A percentile compares a stretch with the other conserved stretches of the same genome.
Evolutionary conservation across 345 rosid species (phyloP).

Genomic region (Trapa bicornis): DNA sequence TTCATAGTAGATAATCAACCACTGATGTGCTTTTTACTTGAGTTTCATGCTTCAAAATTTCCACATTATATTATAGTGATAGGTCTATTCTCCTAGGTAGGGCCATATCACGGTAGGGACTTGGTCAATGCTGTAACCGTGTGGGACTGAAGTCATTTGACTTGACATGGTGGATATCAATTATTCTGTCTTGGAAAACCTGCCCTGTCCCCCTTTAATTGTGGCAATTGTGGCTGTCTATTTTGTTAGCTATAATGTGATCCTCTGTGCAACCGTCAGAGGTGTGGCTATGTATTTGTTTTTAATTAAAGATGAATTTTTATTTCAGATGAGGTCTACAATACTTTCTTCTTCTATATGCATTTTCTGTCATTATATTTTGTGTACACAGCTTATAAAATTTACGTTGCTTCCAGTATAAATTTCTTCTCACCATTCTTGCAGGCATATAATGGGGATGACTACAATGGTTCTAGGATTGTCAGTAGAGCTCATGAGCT

Average conservation of each 20-base stretch:
- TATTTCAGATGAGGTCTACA: not conserved
- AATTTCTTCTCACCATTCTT: constrained; percentile 10
- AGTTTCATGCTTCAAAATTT: not conserved
- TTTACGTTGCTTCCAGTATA: not conserved
- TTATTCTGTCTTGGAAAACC: not conserved
- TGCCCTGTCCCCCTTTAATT: not conserved
- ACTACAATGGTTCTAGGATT: constrained; percentile 89
- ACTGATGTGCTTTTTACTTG: not conserved
- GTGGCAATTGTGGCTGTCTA: not conserved
- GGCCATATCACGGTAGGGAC: not conserved
- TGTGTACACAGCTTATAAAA: not conserved
- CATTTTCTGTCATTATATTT: not conserved
- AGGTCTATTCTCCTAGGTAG: not conserved
- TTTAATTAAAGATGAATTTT: not conserved
- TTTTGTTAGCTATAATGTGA: not conserved
- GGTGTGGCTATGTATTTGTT: not conserved
- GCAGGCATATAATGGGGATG: constrained; percentile 88
- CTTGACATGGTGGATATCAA: not conserved
- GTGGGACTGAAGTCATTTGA: not conserved
- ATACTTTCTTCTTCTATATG: not conserved
- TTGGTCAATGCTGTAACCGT: not conserved
- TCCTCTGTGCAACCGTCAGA: not conserved
- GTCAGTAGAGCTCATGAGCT: constrained; percentile 92
- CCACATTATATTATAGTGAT: not conserved
- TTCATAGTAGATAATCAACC: not conserved